Evolutionary conservation across 2,329 filamentous ascomycete genomes (phyloP).

Genomic region (Helotiales sp.): DNA sequence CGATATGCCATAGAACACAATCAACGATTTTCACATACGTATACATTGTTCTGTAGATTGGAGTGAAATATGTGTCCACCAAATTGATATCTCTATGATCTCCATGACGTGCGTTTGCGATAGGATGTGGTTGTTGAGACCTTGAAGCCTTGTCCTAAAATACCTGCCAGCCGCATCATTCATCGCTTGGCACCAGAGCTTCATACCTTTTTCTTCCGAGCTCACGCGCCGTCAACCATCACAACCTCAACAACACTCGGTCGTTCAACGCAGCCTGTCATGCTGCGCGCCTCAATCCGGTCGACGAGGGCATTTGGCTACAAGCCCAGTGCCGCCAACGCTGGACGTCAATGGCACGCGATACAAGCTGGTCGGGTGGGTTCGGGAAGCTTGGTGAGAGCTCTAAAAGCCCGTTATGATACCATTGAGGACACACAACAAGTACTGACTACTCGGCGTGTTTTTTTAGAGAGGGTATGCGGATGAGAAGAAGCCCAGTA

Average conservation of each 20-base stretch:
- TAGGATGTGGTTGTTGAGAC: background rate
- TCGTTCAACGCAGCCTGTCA: constrained; percentile 49
- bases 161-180: constrained; percentile 14
- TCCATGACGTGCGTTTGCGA: too few relatives aligned
- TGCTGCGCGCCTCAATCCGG: constrained; percentile 70
- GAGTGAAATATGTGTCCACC: too few relatives aligned
- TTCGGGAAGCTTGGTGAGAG: constrained; percentile 38
- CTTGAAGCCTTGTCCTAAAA: constrained; percentile 22
- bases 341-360: constrained; percentile 59
- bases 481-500: constrained; percentile 51
- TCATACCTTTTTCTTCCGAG: constrained; percentile 20
- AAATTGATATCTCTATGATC: too few relatives aligned
- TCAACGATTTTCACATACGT: constrained; percentile 8
- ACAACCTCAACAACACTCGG: constrained; percentile 24
- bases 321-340: constrained; percentile 52
- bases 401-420: constrained; percentile 11
- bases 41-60: too few relatives aligned
- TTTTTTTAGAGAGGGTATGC: constrained; percentile 57
- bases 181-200: constrained; percentile 18
- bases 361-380: constrained; percentile 40
- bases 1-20: constrained; percentile 38
- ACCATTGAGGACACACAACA: constrained; percentile 12
- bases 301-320: constrained; percentile 60
- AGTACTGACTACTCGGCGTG: constrained; percentile 21
- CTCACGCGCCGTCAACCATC: constrained; percentile 23